Percentiles rank a stretch among this genome's conserved stretches.
Conservation (phyloP, 768 basidiomycete species). For the Panellus pusillus region DNA sequence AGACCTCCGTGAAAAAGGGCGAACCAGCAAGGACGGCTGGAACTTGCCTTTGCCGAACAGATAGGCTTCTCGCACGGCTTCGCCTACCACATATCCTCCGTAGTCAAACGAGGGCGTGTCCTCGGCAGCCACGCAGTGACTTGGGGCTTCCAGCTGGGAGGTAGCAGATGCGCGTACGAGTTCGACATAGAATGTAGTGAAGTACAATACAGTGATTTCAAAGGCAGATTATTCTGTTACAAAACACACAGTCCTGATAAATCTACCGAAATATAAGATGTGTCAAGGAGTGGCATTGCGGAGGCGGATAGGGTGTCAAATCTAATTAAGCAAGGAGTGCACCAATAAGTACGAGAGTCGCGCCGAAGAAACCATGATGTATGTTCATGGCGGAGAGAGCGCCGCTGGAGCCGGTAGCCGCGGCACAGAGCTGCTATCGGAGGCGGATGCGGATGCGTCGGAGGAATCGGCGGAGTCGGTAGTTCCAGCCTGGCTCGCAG, state of each 20-base stretch:
- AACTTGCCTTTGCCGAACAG: conserved; percentile 86
- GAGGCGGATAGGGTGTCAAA: background rate
- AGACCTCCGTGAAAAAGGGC: conserved; percentile 94
- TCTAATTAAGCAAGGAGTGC: conserved; percentile 32
- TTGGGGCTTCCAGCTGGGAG: conserved; percentile 88
- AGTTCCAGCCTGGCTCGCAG: background rate
- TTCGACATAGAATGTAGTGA: conserved; percentile 23
- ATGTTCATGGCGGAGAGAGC: conserved; percentile 30
- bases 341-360: conserved; percentile 33
- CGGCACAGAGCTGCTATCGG: conserved; percentile 16
- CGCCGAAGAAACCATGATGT: conserved; percentile 34
- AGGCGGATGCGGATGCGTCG: background rate
- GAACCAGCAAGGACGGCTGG: conserved; percentile 85
- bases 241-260: too few species aligned
- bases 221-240: too few species aligned
- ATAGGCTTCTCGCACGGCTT: conserved; percentile 80
- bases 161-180: conserved; percentile 71
- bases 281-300: conserved; percentile 7
- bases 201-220: too few species aligned
- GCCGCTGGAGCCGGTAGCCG: conserved; percentile 26
- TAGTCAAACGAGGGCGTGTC: conserved; percentile 97
- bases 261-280: background rate
- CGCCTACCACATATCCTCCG: conserved; percentile 94
- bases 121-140: conserved; percentile 83
- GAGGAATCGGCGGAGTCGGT: background rate